Percentiles rank a stretch among this genome's conserved stretches.
Evolutionary conservation across 2,329 filamentous ascomycete species (phyloP).

Genomic region (Fusarium ramigenum): DNA sequence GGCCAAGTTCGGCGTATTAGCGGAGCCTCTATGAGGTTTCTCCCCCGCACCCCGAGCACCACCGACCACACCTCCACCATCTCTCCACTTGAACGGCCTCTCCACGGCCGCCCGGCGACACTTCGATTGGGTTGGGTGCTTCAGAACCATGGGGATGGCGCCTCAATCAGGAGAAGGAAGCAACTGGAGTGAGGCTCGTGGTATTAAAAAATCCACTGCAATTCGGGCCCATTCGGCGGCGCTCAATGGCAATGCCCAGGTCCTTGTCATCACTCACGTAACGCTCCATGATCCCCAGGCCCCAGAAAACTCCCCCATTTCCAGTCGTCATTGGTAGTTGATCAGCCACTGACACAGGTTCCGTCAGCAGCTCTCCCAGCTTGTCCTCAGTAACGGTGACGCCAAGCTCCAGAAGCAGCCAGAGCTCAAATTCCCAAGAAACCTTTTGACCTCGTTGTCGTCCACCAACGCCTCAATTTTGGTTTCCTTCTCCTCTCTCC

Average conservation of each 20-base stretch:
- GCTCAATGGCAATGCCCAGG: slow-evolving; percentile 12
- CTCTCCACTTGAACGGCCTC: slow-evolving; percentile 35
- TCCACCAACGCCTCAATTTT: slow-evolving; percentile 32
- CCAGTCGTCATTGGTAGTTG: slow-evolving; percentile 35
- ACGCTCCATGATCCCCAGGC: slow-evolving; percentile 31
- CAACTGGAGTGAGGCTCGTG: slow-evolving; percentile 26
- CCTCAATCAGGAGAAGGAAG: slow-evolving; percentile 24
- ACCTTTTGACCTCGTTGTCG: slow-evolving; percentile 43
- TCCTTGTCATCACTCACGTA: slow-evolving; percentile 20
- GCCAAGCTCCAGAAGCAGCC: slow-evolving; percentile 52
- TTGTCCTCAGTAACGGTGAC: slow-evolving; percentile 58
- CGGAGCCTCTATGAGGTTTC: slow-evolving; percentile 36
- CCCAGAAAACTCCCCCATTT: slow-evolving; percentile 16
- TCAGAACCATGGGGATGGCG: slow-evolving; percentile 23
- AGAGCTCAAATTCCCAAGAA: slow-evolving; percentile 38
- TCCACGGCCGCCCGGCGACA: slow-evolving; percentile 34
- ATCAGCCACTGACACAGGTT: slow-evolving; percentile 45
- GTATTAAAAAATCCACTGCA: slow-evolving; percentile 27
- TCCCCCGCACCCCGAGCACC: slow-evolving; percentile 41
- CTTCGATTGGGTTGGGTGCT: slow-evolving; percentile 28
- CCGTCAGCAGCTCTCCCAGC: slow-evolving; percentile 59
- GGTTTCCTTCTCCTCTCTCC: slow-evolving; percentile 42
- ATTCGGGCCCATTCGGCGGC: slow-evolving; percentile 28
- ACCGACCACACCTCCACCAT: slow-evolving; percentile 31
- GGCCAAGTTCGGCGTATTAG: slow-evolving; percentile 43